Evolutionary conservation across 768 basidiomycete species (phyloP).

Genomic region (Rhodotorula taiwanensis): DNA sequence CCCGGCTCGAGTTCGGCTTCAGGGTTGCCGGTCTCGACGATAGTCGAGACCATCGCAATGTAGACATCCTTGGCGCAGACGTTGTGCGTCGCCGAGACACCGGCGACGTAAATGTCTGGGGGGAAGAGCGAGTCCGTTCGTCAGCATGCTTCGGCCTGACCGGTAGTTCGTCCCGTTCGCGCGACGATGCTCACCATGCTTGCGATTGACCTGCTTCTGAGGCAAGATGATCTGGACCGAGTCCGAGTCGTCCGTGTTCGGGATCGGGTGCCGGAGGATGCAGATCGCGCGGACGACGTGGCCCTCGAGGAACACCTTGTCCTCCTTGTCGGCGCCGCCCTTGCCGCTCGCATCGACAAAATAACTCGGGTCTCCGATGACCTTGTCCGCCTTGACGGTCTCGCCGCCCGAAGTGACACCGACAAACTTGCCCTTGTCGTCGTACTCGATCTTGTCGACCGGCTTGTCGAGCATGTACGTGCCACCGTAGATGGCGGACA

Average conservation of each 20-base stretch:
- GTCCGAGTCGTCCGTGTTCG: conserved; percentile 91
- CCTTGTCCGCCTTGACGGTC: conserved; percentile 92
- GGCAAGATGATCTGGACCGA: conserved; percentile 97
- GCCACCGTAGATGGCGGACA: conserved; percentile 96
- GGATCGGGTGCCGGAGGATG: conserved; percentile 95
- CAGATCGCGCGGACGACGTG: conserved; percentile 96
- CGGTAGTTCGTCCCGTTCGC: no score
- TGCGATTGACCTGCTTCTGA: conserved; percentile 89
- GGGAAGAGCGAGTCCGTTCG: no score
- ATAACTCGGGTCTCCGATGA: conserved; percentile 97
- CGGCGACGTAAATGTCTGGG: conserved; percentile 94
- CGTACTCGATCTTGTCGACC: conserved; percentile 82
- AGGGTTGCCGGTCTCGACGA: conserved; percentile 89
- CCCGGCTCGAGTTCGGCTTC: conserved; percentile 90
- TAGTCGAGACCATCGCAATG: conserved; percentile 95
- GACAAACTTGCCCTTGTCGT: conserved; percentile 75
- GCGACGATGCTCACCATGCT: conserved; percentile 88
- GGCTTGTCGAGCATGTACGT: conserved; percentile 99
- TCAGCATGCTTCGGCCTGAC: no score
- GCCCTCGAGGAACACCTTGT: conserved; percentile 72
- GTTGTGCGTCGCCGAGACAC: conserved; percentile 94
- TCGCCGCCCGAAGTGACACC: conserved; percentile 85
- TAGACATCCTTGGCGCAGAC: conserved; percentile 93
- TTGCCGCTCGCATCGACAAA: conserved; percentile 62
- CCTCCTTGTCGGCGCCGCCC: conserved; percentile 52